phyloP scores from a whole-genome alignment of 2,329 filamentous ascomycete species.

The Fusarium sp. region DNA sequence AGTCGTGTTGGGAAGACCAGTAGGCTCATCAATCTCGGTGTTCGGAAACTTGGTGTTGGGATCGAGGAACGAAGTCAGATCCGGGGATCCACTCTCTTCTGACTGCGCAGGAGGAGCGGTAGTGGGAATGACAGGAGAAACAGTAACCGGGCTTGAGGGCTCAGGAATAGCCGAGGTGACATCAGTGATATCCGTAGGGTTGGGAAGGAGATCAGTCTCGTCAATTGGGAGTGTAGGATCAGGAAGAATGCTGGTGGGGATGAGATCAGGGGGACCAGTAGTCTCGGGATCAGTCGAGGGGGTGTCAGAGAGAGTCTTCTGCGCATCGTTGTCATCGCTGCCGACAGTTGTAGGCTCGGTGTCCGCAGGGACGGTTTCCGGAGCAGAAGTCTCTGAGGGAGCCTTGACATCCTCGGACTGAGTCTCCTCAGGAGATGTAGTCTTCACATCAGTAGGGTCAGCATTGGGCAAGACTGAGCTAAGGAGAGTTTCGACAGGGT shows the following conservation, averaged over 20 bases:
- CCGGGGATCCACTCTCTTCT: slow-evolving; percentile 17
- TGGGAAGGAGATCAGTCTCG: slow-evolving; percentile 20
- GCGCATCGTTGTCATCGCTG: slow-evolving; percentile 9
- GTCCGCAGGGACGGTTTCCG: slow-evolving; percentile 6
- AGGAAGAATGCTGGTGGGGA: slow-evolving; percentile 30
- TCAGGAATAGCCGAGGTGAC: slow-evolving; percentile 27
- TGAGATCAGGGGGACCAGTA: slow-evolving; percentile 20
- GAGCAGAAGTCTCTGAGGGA: slow-evolving; percentile 20
- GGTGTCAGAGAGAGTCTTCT: slow-evolving; percentile 29
- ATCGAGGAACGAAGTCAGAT: slow-evolving; percentile 33
- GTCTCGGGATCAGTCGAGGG: slow-evolving; percentile 34
- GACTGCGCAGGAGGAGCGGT: slow-evolving; percentile 8
- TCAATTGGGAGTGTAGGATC: slow-evolving; percentile 25
- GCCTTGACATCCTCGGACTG: slow-evolving; percentile 18
- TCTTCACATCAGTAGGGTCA: slow-evolving; percentile 7
- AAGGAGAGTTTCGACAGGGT: slow-evolving; percentile 46
- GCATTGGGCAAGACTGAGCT: slow-evolving; percentile 35
- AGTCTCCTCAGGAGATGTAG: slow-evolving; percentile 3
- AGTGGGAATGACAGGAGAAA: slow-evolving; percentile 29
- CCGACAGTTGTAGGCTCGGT: slow-evolving; percentile 26
- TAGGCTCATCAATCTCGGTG: slow-evolving; percentile 18
- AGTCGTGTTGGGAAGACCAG: slow-evolving; percentile 29
- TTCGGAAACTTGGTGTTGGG: slow-evolving; percentile 31
- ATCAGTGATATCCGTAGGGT: slow-evolving; percentile 28
- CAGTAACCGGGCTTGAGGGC: slow-evolving; percentile 30